Evolutionary conservation across 192 early-diverging fungal genomes (phyloP).

Genomic region (Podila epicladia): DNA sequence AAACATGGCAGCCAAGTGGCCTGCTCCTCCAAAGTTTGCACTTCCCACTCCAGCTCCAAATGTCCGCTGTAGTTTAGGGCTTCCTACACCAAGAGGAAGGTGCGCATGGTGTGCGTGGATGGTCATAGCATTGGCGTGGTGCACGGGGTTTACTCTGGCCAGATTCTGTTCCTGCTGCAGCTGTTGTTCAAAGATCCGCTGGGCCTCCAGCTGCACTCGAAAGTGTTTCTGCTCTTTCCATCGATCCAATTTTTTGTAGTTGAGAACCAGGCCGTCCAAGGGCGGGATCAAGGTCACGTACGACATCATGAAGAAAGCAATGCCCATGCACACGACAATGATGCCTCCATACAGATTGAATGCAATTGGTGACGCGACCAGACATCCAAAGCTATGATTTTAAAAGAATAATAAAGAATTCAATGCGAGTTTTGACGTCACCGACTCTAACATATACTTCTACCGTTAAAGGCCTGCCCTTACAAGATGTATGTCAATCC

Average conservation of each 20-base stretch:
- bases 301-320: conserved; percentile 42
- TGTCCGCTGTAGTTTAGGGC: conserved; percentile 21
- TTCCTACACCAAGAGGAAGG: conserved; percentile 9
- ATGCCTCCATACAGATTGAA: conserved; percentile 47
- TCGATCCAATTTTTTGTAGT: conserved; percentile 35
- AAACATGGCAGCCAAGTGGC: conserved; percentile 19
- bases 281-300: conserved; percentile 41
- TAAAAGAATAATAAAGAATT: background rate
- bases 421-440: background rate
- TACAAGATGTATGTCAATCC: conserved; percentile 44
- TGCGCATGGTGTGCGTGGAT: conserved; percentile 13
- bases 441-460: too few relatives aligned
- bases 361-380: conserved; percentile 29
- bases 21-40: background rate
- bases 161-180: conserved; percentile 43
- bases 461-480: background rate
- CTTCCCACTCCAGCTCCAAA: conserved; percentile 10
- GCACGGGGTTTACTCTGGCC: conserved; percentile 26
- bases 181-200: conserved; percentile 46
- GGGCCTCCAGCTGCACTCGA: conserved; percentile 37
- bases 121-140: conserved; percentile 22
- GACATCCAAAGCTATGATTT: conserved; percentile 34
- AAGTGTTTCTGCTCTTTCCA: conserved; percentile 52
- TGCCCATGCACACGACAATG: conserved; percentile 44
- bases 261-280: conserved; percentile 36